Evolutionary conservation across 164 flowering plant genomes (phyloP).

Genomic region (Echeveria elegans): DNA sequence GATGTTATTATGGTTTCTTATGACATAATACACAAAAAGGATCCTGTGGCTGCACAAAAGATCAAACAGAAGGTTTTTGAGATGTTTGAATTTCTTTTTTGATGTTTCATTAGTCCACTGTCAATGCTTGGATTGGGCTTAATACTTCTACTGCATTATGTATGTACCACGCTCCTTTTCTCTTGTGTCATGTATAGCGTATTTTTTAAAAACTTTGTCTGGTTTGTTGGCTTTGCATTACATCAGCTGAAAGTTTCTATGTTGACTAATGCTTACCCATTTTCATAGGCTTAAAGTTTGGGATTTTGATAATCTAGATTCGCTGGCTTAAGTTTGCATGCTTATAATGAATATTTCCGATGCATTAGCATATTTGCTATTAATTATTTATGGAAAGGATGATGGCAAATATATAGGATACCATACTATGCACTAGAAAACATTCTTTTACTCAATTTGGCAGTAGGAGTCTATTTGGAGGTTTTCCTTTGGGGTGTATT

Average conservation of each 20-base stretch:
- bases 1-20: constrained; percentile 73
- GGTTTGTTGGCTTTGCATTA: not conserved
- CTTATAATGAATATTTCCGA: no score
- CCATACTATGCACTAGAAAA: no score
- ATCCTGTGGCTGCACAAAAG: constrained; percentile 58
- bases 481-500: no score
- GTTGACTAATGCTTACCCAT: not conserved
- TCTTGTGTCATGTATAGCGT: not conserved
- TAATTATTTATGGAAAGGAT: no score
- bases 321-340: no score
- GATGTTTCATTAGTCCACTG: not conserved
- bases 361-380: no score
- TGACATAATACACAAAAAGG: constrained; percentile 67
- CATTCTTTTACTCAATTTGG: no score
- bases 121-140: not conserved
- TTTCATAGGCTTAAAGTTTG: no score
- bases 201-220: no score
- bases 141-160: not conserved
- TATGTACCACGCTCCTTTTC: not conserved
- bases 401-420: no score
- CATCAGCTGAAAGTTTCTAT: not conserved
- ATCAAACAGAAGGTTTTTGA: constrained; percentile 64
- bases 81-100: not conserved
- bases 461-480: no score
- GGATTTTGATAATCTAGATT: no score